Evolutionary conservation across 371 early-diverging fungal genomes (phyloP).

Genomic region (Circinella minor): DNA sequence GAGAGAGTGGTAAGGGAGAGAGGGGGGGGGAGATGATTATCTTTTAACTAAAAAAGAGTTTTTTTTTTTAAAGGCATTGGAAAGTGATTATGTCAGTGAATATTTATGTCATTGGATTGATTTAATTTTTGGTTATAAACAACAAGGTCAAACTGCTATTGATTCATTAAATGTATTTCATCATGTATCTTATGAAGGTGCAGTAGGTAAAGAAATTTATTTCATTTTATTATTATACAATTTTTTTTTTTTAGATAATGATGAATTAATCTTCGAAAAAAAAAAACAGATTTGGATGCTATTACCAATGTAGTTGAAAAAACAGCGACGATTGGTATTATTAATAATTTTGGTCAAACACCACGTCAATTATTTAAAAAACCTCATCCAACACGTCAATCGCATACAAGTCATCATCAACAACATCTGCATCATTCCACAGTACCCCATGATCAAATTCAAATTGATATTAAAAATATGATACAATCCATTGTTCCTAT

Average conservation of each 20-base stretch:
- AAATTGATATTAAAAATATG: conserved; percentile 57
- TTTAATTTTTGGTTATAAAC: conserved; percentile 89
- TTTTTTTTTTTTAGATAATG: background rate
- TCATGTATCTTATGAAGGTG: conserved; percentile 91
- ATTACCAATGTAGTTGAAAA: conserved; percentile 89
- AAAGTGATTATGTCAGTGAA: conserved; percentile 87
- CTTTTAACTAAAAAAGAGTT: too few species aligned
- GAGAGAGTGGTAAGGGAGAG: too few species aligned
- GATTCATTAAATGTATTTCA: conserved; percentile 90
- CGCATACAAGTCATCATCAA: background rate
- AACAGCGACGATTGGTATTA: conserved; percentile 90
- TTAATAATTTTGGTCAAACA: conserved; percentile 96
- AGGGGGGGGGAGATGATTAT: too few species aligned
- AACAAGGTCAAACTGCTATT: conserved; percentile 81
- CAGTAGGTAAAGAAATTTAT: too few species aligned
- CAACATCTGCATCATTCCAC: too few species aligned
- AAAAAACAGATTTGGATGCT: conserved; percentile 75
- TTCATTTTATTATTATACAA: too few species aligned
- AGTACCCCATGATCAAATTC: conserved; percentile 29
- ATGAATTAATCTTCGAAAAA: background rate
- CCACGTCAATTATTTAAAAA: conserved; percentile 83
- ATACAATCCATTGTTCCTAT: conserved; percentile 61
- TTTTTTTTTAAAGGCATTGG: conserved; percentile 66
- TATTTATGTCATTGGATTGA: conserved; percentile 92
- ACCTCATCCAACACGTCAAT: conserved; percentile 70